These are phyloP conservation scores for Cronartium ribicola DNA, from an alignment of 1,284 basidiomycete species.

Conservation along the genomic window DNA sequence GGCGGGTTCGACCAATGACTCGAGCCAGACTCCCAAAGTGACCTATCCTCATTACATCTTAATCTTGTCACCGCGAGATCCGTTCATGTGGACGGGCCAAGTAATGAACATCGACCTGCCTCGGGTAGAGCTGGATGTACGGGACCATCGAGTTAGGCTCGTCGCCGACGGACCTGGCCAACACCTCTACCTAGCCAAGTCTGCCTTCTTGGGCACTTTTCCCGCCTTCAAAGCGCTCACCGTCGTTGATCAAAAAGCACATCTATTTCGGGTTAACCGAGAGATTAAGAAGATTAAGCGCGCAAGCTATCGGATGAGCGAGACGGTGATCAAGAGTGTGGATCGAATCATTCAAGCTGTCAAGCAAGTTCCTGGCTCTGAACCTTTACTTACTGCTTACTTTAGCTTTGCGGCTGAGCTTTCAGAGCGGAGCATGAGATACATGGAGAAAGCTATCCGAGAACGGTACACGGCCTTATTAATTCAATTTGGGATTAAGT, in stretches of 20 bases:
- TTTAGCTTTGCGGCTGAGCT: constrained; percentile 94
- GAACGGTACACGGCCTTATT: constrained; percentile 74
- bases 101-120: constrained; percentile 63
- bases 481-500: constrained; percentile 83
- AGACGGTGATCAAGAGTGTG: constrained; percentile 86
- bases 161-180: constrained; percentile 51
- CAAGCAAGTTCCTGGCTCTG: constrained; percentile 62
- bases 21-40: constrained; percentile 43
- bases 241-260: constrained; percentile 79
- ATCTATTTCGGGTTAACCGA: constrained; percentile 80
- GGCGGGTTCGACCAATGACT: constrained; percentile 51
- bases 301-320: constrained; percentile 81
- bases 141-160: constrained; percentile 66
- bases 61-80: constrained; percentile 75
- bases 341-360: constrained; percentile 61
- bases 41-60: constrained; percentile 66
- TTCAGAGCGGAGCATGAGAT: constrained; percentile 77
- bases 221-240: constrained; percentile 43
- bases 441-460: constrained; percentile 71
- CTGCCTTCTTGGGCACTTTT: constrained; percentile 39
- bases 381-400: constrained; percentile 92
- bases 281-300: constrained; percentile 86
- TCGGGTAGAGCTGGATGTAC: constrained; percentile 60
- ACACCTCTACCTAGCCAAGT: constrained; percentile 44
- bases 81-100: constrained; percentile 88